Evolutionary conservation across 257 asterid genomes (phyloP), one percentile per base, ranked within the genome.

Genomic region (Cruciata laevipes): DNA sequence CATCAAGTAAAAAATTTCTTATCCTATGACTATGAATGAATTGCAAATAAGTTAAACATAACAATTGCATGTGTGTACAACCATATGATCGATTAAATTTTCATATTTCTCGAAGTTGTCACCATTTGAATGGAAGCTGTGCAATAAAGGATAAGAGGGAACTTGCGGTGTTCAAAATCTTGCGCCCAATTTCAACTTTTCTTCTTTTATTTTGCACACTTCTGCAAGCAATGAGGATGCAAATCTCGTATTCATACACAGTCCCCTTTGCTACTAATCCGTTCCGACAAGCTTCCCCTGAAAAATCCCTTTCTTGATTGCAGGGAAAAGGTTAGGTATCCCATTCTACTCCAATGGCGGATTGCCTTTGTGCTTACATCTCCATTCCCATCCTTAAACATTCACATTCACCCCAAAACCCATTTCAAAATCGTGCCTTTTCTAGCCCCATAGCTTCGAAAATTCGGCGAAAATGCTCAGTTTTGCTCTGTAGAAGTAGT

Each of bases 341-440:
- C 32, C 4, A 40, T 10, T 52, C 21, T 20, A 38, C 52, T 47
- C 7, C 65, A 18, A 73, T 75, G 81, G 77, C 84, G 40, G 84
- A 79, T 65, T 65, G 52, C 31, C 31, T 51, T 16, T 63, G 67
- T 33, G 65, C 59, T 75, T 79, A 73, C 32, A 56, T 44, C 61
- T 87, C 78, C 65, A 59, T 71, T 52, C 62, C 74, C 69, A 30
- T 73, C 33, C 81, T 87, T 51, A 69, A 18, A 30, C 49, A n/a
- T 20, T 44, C 67, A 23, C 60, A n/a, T 25, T 44, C 67, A 23
- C 53, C 64, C 18, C 65, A 75, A 18, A 85, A 78, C 17, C 85
- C 75, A 44, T 66, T 59, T 66, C 69, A 64, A 75, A 18, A 65
- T 73, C 78, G 65, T 63, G 66, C 78, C 27, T 66, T 69, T 35